Conservation (phyloP, 2,329 filamentous ascomycete genomes). For the Arthrobotrys conoides region DNA sequence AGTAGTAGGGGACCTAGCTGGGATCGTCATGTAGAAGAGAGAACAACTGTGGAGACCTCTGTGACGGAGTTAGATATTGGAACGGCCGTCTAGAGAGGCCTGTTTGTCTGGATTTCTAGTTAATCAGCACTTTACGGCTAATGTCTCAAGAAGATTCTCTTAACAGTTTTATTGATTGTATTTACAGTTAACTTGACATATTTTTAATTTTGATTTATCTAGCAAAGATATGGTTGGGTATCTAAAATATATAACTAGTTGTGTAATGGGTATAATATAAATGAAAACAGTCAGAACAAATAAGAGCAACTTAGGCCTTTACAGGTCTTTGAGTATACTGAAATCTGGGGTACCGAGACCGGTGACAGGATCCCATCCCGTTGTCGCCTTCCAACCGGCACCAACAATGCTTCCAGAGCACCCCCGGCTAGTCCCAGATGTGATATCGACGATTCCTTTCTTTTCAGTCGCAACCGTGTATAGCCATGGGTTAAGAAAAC, state of each 20-base stretch:
- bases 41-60: too few species aligned
- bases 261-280: constrained; percentile 5
- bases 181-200: too few species aligned
- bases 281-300: neutral
- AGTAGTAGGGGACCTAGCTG: too few species aligned
- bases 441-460: constrained; percentile 67
- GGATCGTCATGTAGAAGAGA: too few species aligned
- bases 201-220: too few species aligned
- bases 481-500: constrained; percentile 69
- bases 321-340: constrained; percentile 40
- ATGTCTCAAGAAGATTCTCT: too few species aligned
- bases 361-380: constrained; percentile 64
- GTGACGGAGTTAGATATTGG: too few species aligned
- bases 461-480: constrained; percentile 65
- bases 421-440: constrained; percentile 67
- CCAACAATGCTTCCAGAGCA: constrained; percentile 65
- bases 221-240: too few species aligned
- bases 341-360: constrained; percentile 64
- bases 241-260: neutral
- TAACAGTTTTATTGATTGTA: too few species aligned
- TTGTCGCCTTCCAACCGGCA: constrained; percentile 64
- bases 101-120: too few species aligned
- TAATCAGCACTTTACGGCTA: too few species aligned
- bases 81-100: too few species aligned
- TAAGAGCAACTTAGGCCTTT: constrained; percentile 4